Percentiles rank a stretch among this genome's conserved stretches.
Evolutionary conservation across 2,329 filamentous ascomycete genomes (phyloP).

Genomic region (Xylariales sp.): DNA sequence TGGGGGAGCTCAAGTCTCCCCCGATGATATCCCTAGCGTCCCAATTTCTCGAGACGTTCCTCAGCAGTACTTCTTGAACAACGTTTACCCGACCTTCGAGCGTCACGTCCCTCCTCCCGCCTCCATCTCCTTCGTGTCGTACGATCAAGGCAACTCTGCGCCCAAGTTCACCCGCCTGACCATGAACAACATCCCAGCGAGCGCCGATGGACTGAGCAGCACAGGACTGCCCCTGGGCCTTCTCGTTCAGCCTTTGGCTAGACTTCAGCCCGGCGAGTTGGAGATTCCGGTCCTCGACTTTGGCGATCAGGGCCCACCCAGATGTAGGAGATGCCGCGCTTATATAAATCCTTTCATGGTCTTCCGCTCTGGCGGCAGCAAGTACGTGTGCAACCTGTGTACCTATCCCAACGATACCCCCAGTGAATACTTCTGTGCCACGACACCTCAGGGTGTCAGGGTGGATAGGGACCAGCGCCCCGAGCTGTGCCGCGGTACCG

Average conservation of each 20-base stretch:
- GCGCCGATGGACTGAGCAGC: constrained; percentile 70
- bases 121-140: constrained; percentile 84
- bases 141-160: constrained; percentile 93
- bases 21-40: constrained; percentile 90
- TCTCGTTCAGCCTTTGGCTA: constrained; percentile 81
- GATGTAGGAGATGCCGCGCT: constrained; percentile 83
- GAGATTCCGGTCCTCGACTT: constrained; percentile 93
- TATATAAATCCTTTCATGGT: constrained; percentile 99
- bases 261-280: constrained; percentile 76
- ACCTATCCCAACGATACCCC: constrained; percentile 94
- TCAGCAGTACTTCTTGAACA: constrained; percentile 78
- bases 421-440: constrained; percentile 88
- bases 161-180: constrained; percentile 91
- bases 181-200: constrained; percentile 87
- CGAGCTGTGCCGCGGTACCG: constrained; percentile 85
- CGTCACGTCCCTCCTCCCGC: constrained; percentile 87
- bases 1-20: constrained; percentile 73
- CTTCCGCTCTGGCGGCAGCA: constrained; percentile 89
- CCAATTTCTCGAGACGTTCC: constrained; percentile 78
- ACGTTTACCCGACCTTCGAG: constrained; percentile 94
- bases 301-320: constrained; percentile 82
- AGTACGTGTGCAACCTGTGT: constrained; percentile 97
- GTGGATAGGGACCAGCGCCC: constrained; percentile 86
- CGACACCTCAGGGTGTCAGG: constrained; percentile 79
- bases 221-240: constrained; percentile 85